Conservation (phyloP, 202 grass and related monocot species). For the Digitaria exilis region DNA sequence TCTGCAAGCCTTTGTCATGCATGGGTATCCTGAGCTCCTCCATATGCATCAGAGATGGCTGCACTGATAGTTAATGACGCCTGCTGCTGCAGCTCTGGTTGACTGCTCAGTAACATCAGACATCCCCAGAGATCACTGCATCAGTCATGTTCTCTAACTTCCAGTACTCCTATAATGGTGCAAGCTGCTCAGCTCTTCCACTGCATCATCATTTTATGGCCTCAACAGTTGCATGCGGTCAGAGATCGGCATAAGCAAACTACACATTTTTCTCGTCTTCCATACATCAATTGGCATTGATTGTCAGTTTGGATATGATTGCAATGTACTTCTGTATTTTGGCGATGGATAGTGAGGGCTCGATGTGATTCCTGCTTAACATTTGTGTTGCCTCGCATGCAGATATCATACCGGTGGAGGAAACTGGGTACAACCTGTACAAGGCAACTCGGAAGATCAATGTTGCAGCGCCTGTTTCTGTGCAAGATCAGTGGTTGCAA, state of each 20-base stretch:
- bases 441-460: background rate
- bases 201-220: conserved; percentile 42
- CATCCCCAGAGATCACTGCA: conserved; percentile 55
- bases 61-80: conserved; percentile 27
- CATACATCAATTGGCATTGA: conserved; percentile 21
- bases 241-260: conserved; percentile 1
- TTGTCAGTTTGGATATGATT: conserved; percentile 1
- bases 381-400: background rate
- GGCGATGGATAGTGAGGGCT: conserved; percentile 8
- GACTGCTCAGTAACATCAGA: conserved; percentile 47
- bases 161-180: conserved; percentile 33
- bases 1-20: conserved; percentile 39
- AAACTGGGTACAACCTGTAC: background rate
- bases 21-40: conserved; percentile 13
- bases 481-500: background rate
- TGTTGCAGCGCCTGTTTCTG: background rate
- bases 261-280: conserved; percentile 6
- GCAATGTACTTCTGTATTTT: conserved; percentile 7
- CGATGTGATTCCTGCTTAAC: background rate
- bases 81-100: conserved; percentile 46
- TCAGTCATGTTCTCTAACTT: conserved; percentile 36
- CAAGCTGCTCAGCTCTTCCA: conserved; percentile 35
- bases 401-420: background rate
- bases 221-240: conserved; percentile 36
- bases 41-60: conserved; percentile 41